Base-by-base conservation (phyloP, 2,329 filamentous ascomycete species). In the Cladosporium sp. region DNA sequence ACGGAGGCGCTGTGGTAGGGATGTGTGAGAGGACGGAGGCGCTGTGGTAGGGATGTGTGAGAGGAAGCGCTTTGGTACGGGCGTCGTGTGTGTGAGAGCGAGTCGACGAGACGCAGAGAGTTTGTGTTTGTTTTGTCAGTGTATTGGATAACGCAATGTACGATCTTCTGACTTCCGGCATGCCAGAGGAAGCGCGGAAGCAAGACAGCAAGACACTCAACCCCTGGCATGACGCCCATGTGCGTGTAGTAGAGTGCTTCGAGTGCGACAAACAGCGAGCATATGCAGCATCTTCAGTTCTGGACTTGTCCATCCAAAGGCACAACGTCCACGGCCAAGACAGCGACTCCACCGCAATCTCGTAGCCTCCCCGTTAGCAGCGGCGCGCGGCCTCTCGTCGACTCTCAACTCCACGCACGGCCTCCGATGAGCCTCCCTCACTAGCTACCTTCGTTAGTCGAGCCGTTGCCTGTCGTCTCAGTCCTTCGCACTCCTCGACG, bases 351-450 rank as follows among this genome's bases (percentile, higher is more conserved):
- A 57, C 55, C 55, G 55, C 55, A 57, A 57, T 57, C 55, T 57
- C 55, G 12, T 16, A 35, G 33, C 55, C 31, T 40, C 29, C 33
- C 52, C 53, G 53, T 56, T 31, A 33, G 28, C 52, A 55, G 28
- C 52, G 21, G 50, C 52, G 50, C 26, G 52, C 23, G 28, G 28
- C 52, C 28, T 55, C 50, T 53, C 52, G 33, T 55, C 52, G 33
- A 55, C 29, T 40, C 55, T 55, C 52, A 55, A 55, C 29, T 40
- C 55, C 55, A 57, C 33, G 55, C 55, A 57, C 55, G 55, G 55
- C 55, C 55, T 21, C 55, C 49, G 23, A 7, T 26, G n/a, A 55
- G 18, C 33, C 55, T 35, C 55, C 49, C 18, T 8, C 12, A 18
- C 55, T 57, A 35, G 33, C 33, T 35, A 35, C 33, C 33, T 35